Evolutionary conservation across 192 early-diverging fungal species (phyloP), one percentile per base, ranked within the genome.

Genomic region (Chytriomyces sp.): DNA sequence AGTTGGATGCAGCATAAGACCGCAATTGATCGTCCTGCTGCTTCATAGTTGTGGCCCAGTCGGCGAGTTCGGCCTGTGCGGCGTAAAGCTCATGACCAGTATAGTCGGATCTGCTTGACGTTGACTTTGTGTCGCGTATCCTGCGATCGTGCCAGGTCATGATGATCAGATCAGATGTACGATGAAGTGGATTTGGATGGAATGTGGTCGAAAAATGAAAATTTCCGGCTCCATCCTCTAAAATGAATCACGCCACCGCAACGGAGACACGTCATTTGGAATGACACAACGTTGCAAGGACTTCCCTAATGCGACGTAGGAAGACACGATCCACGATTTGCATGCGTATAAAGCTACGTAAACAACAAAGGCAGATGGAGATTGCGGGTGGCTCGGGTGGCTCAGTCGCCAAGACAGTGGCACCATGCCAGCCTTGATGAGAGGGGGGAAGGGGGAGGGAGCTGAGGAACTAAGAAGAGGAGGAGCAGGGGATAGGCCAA

Each of bases 151-250:
- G 5, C 17, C 10, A 57, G 56, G 28, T 10, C 12, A 57, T 22
- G 40, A 52, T n/a, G 17, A 36, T 28, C 12, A 36, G 40, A 8
- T 14, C 39, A 14, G 14, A 31, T 8, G 26, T n/a, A 28, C 28
- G 60, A 58, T 12, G 28, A 17, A 19, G 41, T 44, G 62, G 62
- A 64, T 44, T 19, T n/a, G 41, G n/a, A 26, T 64, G 62, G 62
- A 64, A 61, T 36, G 37, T 61, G 30, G 10, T 61, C 5, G 33
- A 30, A 25, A 39, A 40, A 36, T 62, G 17, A 19, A 62, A 33
- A 40, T n/a, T n/a, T n/a, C n/a, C n/a, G n/a, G n/a, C n/a, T n/a
- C n/a, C n/a, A n/a, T n/a, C n/a, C n/a, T n/a, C n/a, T n/a, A n/a
- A n/a, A n/a, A n/a, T n/a, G n/a, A n/a, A n/a, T n/a, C n/a, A n/a